Conservation (phyloP, 495 filamentous ascomycete species). For the Hypoxylon trugodes region DNA sequence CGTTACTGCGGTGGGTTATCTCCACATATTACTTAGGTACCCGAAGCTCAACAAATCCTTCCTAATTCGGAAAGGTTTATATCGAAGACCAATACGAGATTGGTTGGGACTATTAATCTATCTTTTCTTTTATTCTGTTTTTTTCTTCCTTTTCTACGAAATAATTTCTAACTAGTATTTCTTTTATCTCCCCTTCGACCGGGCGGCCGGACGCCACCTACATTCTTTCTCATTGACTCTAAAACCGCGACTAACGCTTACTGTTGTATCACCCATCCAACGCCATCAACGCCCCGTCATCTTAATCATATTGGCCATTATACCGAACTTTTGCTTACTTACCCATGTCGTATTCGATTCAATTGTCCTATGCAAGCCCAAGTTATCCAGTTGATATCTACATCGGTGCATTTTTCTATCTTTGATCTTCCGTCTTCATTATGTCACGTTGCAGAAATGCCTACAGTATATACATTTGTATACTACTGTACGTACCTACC, state of each 20-base stretch:
- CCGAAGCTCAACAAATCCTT: slow-evolving; percentile 34
- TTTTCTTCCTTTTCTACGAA: slow-evolving; percentile 9
- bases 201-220: slow-evolving; percentile 14
- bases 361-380: neutral
- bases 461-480: no score
- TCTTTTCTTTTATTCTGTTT: slow-evolving; percentile 4
- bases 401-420: neutral
- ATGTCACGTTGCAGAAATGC: neutral
- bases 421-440: neutral
- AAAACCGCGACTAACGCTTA: slow-evolving; percentile 22
- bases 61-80: slow-evolving; percentile 23
- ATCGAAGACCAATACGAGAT: slow-evolving; percentile 9
- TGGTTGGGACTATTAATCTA: slow-evolving; percentile 21
- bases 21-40: slow-evolving; percentile 39
- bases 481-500: no score
- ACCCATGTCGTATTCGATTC: slow-evolving; percentile 12
- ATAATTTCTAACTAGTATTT: neutral
- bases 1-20: slow-evolving; percentile 1
- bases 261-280: slow-evolving; percentile 31
- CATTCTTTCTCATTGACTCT: neutral
- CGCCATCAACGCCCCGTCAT: slow-evolving; percentile 23
- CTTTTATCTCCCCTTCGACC: slow-evolving; percentile 23
- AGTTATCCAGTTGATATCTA: neutral
- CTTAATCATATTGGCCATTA: slow-evolving; percentile 22
- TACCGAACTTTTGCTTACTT: slow-evolving; percentile 28